Evolutionary conservation across 1,284 basidiomycete species (phyloP), one percentile per base, ranked within the genome.

Genomic region (Apiotrichum brassicae): DNA sequence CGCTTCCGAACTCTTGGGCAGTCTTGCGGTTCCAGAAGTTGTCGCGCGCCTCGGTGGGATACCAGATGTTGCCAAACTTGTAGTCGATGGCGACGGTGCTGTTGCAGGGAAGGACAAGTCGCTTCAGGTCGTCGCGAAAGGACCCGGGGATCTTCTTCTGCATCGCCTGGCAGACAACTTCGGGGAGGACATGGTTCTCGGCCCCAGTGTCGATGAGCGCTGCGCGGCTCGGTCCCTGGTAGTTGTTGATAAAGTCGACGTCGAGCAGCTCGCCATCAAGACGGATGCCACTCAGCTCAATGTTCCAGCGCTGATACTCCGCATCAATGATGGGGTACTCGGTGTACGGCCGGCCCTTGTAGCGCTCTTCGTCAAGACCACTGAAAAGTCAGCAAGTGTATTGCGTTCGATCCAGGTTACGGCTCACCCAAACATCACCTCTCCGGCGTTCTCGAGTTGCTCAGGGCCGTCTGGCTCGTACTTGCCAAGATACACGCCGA

Each of bases 141-240:
- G 86, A 77, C 30, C 81, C 82, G 0, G 84, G 81, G 48, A 97
- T 87, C 56, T 85, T 81, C 2, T 78, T 76, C 64, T 83, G 95
- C 43, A 97, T 77, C 14, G 74, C 70, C 0, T 78, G 64, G 30
- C 92, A 81, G 38, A 77, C 74, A 11, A 67, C 60, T 1, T 79
- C 18, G 0, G 93, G 91, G 0, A 86, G 89, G 11, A 87, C 90
- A 46, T 97, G 79, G 28, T 94, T 81, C 0, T 92, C 94, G 1
- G 91, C 94, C 53, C 91, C 92, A 0, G 75, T 76, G 60, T 77
- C 76, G 55, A 77, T 75, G 28, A 76, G 75, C 12, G 70, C 20
- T 8, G 14, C 7, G n/a, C n/a, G 13, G 23, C 32, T 30, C 1
- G 36, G 9, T 1, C 39, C n/a, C 6, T 16, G 4, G 18, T 26